These are phyloP conservation scores for Phoenix dactylifera DNA, from an alignment of 176 grass and related monocot genomes.

Conservation along the genomic window DNA sequence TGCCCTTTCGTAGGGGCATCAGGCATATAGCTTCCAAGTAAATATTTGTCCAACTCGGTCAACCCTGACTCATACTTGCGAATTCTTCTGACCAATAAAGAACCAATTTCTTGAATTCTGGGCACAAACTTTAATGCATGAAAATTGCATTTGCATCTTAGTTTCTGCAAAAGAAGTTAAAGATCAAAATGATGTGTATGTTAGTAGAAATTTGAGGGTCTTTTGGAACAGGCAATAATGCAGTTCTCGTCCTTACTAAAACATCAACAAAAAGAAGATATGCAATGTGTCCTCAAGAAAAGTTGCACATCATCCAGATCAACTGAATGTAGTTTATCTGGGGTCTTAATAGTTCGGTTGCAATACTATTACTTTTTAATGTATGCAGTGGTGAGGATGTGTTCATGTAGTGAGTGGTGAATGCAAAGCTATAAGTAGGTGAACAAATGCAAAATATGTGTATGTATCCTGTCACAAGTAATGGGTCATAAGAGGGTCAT, in stretches of 20 bases:
- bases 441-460: too few relatives aligned
- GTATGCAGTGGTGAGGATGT: too few relatives aligned
- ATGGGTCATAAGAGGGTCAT: too few relatives aligned
- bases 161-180: constrained; percentile 34
- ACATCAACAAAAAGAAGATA: too few relatives aligned
- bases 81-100: constrained; percentile 71
- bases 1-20: background rate
- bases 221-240: too few relatives aligned
- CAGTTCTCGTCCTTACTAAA: too few relatives aligned
- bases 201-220: too few relatives aligned
- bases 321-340: background rate
- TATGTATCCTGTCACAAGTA: too few relatives aligned
- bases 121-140: constrained; percentile 87
- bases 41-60: constrained; percentile 62
- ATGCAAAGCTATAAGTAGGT: too few relatives aligned
- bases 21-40: constrained; percentile 53
- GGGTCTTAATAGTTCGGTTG: too few relatives aligned
- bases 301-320: background rate
- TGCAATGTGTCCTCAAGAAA: background rate
- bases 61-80: constrained; percentile 37
- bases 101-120: constrained; percentile 51
- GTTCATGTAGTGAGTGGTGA: too few relatives aligned
- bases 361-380: too few relatives aligned
- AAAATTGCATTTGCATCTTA: constrained; percentile 96
- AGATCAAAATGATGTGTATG: background rate